These are phyloP conservation scores for Calycina herbarum DNA, from an alignment of 2,329 filamentous ascomycete species.

Conservation along the genomic window DNA sequence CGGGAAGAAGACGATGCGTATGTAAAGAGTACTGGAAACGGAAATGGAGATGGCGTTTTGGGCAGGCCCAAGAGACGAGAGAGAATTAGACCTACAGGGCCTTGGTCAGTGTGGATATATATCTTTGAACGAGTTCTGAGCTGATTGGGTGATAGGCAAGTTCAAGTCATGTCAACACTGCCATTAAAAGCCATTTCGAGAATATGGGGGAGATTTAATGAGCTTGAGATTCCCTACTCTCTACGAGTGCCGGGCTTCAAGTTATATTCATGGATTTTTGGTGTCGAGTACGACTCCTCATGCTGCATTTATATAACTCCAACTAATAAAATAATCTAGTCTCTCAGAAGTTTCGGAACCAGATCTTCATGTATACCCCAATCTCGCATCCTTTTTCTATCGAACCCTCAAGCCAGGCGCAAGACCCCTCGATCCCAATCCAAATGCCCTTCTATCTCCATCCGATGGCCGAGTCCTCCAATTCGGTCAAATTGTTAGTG, in stretches of 20 bases:
- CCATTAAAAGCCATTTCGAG: conserved; percentile 71
- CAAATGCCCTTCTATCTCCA: conserved; percentile 79
- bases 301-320: not conserved
- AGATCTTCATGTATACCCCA: conserved; percentile 86
- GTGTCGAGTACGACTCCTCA: conserved; percentile 56
- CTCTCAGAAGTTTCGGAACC: conserved; percentile 84
- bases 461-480: conserved; percentile 90
- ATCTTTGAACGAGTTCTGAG: not conserved
- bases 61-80: conserved; percentile 48
- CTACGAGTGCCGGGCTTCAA: conserved; percentile 72
- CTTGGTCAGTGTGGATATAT: conserved; percentile 50
- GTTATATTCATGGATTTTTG: conserved; percentile 72
- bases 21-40: conserved; percentile 34
- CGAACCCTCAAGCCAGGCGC: conserved; percentile 86
- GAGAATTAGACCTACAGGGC: conserved; percentile 64
- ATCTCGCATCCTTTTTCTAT: conserved; percentile 96
- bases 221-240: conserved; percentile 68
- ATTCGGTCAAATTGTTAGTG: conserved; percentile 86
- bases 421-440: conserved; percentile 79
- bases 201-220: conserved; percentile 73
- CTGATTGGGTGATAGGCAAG: conserved; percentile 49
- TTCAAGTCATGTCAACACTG: conserved; percentile 73
- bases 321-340: conserved; percentile 41
- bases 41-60: conserved; percentile 39
- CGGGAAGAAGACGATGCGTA: conserved; percentile 41